Base-by-base conservation (phyloP, 2,329 filamentous ascomycete species). In the Aureobasidium sp. region DNA sequence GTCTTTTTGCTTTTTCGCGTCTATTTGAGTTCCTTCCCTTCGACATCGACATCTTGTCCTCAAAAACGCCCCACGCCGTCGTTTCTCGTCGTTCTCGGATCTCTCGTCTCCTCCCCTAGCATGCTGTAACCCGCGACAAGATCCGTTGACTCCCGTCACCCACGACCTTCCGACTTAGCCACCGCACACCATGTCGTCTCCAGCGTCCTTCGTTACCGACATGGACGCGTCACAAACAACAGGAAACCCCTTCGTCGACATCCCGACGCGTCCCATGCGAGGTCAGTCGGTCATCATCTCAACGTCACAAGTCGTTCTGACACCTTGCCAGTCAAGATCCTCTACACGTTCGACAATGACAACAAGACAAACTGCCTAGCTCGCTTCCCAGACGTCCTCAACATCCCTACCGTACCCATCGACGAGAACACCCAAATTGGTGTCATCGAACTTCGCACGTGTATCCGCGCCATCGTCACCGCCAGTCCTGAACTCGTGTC, bases 271-370 rank as follows among this genome's bases (percentile, higher is more conserved):
- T 61, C 68, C 70, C 40, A 77, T 77, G 74, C 70, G 74, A 70
- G 70, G 70, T 69, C 48, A 35, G 19, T 27, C 19, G 19, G 19
- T 39, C 35, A 3, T 5, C 21, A 8, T 41, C 3, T 27, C 17
- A 45, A 17, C 32, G 37, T 16, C 11, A 30, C 32, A 19, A 39
- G 25, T 29, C 30, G 7, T 34, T 48, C 56, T 58, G 17, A 58
- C 41, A 14, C 4, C 27, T 29, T 44, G 38, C 49, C 56, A 95
- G 90, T 97, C 70, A 97, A 97, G 77, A 86, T 97, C 45, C 84
- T 95, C 57, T 98, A 97, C 71, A 95, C 90, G 27, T 96, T 97
- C 71, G 90, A 97, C 68, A 84, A 85, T 65, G 85, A 91, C 60
- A 85, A 83, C 71, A 90, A 90, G 70, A 85, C 89, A 59, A 90